Evolutionary conservation across 169 alveolate species (phyloP), one percentile per base, ranked within the genome.

Genomic region (Cryptosporidium ubiquitum): DNA sequence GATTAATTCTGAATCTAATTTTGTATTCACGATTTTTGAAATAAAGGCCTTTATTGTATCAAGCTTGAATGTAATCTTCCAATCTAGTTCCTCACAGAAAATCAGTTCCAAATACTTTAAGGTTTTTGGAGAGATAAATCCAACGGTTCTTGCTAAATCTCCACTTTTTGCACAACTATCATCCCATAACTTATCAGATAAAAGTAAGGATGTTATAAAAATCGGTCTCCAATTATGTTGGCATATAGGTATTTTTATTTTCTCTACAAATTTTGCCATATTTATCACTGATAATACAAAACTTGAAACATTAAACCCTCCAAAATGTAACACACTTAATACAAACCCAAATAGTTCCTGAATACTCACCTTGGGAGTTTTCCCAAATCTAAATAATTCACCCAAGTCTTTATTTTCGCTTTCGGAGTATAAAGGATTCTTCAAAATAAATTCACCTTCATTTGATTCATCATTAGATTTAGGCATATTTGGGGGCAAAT

Each of bases 141-240:
- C 89, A 12, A 79, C 39, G 12, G 42, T 79, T 35, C 39, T 58
- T 0, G 89, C 60, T 23, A 79, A 23, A 61, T 79, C 89, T 14
- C 79, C 89, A 64, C 68, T 79, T 26, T 79, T 79, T 31, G 74
- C 89, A 40, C 89, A 79, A 12, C 58, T 79, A 35, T 79, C 89
- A n/a, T 79, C 89, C 89, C 89, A 79, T 10, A 61, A 35, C 40
- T 79, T 79, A 64, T 79, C 89, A 14, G 89, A 79, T 40, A 79
- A 7, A n/a, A 79, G 18, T 23, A 79, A 57, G 12, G 89, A 58
- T 42, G 61, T 61, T 18, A 79, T 39, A 20, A 79, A 79, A 40
- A 79, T 79, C 37, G 89, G 89, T 16, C 89, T 58, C 89, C 89
- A 79, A 26, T 58, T 79, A 57, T 79, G 75, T 23, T 79, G 89